These are phyloP conservation scores for Entrophospora sp. DNA, from an alignment of 192 early-diverging fungal species.

Conservation along the genomic window DNA sequence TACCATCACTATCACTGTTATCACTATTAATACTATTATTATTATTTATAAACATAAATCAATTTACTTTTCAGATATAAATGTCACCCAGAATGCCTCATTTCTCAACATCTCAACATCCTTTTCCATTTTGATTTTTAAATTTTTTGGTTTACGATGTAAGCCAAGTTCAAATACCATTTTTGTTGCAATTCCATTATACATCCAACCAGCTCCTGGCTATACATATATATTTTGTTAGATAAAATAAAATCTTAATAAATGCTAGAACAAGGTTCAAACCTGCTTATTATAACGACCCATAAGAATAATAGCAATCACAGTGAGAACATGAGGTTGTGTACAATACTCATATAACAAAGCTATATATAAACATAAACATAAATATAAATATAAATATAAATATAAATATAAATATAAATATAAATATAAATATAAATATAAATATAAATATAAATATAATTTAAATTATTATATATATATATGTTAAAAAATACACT, in stretches of 20 bases:
- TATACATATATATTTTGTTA: not conserved
- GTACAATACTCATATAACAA: constrained; percentile 5
- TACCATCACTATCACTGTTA: too few relatives aligned
- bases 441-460: too few relatives aligned
- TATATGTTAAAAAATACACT: too few relatives aligned
- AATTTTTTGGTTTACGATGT: not conserved
- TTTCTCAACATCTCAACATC: not conserved
- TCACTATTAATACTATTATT: too few relatives aligned
- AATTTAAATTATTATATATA: too few relatives aligned
- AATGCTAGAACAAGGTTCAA: too few relatives aligned
- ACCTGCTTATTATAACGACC: constrained; percentile 10
- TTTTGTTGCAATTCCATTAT: constrained; percentile 4
- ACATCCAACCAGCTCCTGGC: not conserved
- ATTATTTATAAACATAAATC: too few relatives aligned
- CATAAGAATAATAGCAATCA: not conserved
- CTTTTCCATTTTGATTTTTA: constrained; percentile 1
- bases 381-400: too few relatives aligned
- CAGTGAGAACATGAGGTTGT: constrained; percentile 3
- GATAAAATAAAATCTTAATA: not conserved
- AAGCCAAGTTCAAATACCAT: constrained; percentile 11
- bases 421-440: too few relatives aligned
- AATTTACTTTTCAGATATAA: constrained; percentile 10
- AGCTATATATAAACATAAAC: not conserved
- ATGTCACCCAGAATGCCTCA: constrained; percentile 6
- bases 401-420: too few relatives aligned